Evolutionary conservation across 805 yeast species (phyloP), one percentile per base, ranked within the genome.

Genomic region (Saturnispora ahearnii): DNA sequence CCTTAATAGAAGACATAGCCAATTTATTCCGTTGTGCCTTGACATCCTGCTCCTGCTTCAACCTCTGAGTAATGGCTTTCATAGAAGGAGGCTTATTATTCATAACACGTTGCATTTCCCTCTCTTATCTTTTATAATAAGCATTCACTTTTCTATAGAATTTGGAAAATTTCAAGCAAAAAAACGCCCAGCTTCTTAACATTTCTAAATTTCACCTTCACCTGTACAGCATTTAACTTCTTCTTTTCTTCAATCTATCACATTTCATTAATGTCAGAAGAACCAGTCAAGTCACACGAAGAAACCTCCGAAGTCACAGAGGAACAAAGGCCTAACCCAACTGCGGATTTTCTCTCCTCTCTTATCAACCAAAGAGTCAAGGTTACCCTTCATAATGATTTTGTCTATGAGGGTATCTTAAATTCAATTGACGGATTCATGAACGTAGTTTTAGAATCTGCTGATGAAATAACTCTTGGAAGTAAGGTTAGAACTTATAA

Each of bases 371-470:
- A 82, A 46, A 70, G 78, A 15, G 97, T 93, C 22, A 70, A 82
- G 37, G 96, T 93, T 29, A 88, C 86, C 64, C 77, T 90, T 49
- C 79, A 84, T 62, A 86, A 93, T 33, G 98, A 96, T 12, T 81
- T 90, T 53, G 87, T 87, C 52, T 93, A 88, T 67, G 77, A 73
- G 43, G 95, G 91, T 55, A 68, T 59, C 56, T 60, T 58, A 12
- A 48, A 87, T 58, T 87, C 96, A 38, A 90, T 93, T 51, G 99
- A 93, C 64, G 98, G 98, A 8, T 93, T 82, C 71, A 89, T 93
- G 96, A 93, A 93, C 68, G 84, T 93, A 45, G 95, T 91, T 2
- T 73, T 93, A 55, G 88, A 85, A 49, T 76, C 81, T 53, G 80
- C 95, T 4, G 73, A 78, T 44, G 99, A 93, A 62, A 65, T 68